Conservation (phyloP, 768 basidiomycete species). For the Suillus sp. region DNA sequence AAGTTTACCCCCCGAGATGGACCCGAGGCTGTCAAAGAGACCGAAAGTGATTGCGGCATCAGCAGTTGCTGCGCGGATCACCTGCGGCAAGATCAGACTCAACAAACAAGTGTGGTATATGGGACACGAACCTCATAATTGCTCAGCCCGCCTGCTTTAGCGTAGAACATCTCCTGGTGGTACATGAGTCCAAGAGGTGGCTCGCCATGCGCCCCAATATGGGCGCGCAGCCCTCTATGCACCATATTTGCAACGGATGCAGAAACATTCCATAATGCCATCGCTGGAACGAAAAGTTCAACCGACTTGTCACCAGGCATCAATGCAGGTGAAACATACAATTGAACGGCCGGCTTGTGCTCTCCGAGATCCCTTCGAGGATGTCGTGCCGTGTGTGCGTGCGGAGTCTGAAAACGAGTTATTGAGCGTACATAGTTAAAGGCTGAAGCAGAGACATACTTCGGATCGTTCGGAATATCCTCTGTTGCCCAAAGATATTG, state of each 20-base stretch:
- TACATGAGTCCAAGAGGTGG: conserved; percentile 75
- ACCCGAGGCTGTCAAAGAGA: conserved; percentile 60
- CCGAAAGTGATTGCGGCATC: conserved; percentile 68
- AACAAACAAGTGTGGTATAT: neutral
- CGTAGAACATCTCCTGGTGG: conserved; percentile 73
- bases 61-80: conserved; percentile 68
- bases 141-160: conserved; percentile 60
- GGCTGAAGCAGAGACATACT: conserved; percentile 41
- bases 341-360: conserved; percentile 56
- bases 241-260: conserved; percentile 71
- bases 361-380: conserved; percentile 60
- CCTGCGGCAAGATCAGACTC: conserved; percentile 37
- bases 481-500: conserved; percentile 66
- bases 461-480: conserved; percentile 67
- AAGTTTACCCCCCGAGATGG: conserved; percentile 64
- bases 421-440: neutral
- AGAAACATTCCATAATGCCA: conserved; percentile 69
- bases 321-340: conserved; percentile 43
- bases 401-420: conserved; percentile 49
- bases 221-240: conserved; percentile 56
- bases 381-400: conserved; percentile 66
- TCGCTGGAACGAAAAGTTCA: conserved; percentile 43
- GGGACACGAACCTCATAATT: conserved; percentile 60
- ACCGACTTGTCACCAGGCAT: neutral
- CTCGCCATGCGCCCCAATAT: conserved; percentile 78